Conservation (phyloP, 805 yeast genomes). For the Candida ipomoeae region DNA sequence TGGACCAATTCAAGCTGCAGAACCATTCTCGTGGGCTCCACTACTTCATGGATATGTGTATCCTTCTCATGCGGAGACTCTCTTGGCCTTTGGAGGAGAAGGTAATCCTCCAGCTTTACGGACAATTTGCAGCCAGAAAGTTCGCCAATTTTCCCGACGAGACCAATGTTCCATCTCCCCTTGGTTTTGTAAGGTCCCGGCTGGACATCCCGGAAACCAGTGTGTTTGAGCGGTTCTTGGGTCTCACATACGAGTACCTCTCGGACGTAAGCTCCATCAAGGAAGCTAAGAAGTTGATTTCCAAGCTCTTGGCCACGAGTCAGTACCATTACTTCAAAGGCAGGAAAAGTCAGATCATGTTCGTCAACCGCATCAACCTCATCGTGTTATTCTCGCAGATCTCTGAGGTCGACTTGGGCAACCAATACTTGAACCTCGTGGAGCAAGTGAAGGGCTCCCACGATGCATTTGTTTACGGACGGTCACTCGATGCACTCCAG, state of each 20-base stretch:
- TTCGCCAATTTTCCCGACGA: slow-evolving; percentile 39
- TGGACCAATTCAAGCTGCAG: slow-evolving; percentile 13
- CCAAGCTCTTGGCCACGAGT: slow-evolving; percentile 37
- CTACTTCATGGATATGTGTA: slow-evolving; percentile 27
- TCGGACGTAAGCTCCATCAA: slow-evolving; percentile 23
- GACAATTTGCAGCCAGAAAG: slow-evolving; percentile 26
- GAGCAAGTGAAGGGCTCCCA: slow-evolving; percentile 20
- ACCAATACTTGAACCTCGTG: slow-evolving; percentile 26
- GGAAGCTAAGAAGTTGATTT: slow-evolving; percentile 27
- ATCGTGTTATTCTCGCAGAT: slow-evolving; percentile 31
- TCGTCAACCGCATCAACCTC: slow-evolving; percentile 35
- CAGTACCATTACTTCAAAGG: slow-evolving; percentile 28
- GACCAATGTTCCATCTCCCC: slow-evolving; percentile 19
- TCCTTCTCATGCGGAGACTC: slow-evolving; percentile 21
- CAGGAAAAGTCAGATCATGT: slow-evolving; percentile 27
- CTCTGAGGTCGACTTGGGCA: slow-evolving; percentile 30
- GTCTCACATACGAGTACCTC: slow-evolving; percentile 30
- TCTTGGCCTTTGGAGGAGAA: slow-evolving; percentile 35
- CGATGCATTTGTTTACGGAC: slow-evolving; percentile 23
- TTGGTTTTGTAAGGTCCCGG: slow-evolving; percentile 22
- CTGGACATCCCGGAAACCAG: slow-evolving; percentile 24
- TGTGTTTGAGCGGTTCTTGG: slow-evolving; percentile 36
- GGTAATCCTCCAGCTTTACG: slow-evolving; percentile 27
- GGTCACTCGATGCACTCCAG: slow-evolving; percentile 21
- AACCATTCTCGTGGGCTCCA: slow-evolving; percentile 20